These are phyloP conservation scores for Jacaranda mimosifolia DNA, from an alignment of 257 asterid species.

Conservation along the genomic window DNA sequence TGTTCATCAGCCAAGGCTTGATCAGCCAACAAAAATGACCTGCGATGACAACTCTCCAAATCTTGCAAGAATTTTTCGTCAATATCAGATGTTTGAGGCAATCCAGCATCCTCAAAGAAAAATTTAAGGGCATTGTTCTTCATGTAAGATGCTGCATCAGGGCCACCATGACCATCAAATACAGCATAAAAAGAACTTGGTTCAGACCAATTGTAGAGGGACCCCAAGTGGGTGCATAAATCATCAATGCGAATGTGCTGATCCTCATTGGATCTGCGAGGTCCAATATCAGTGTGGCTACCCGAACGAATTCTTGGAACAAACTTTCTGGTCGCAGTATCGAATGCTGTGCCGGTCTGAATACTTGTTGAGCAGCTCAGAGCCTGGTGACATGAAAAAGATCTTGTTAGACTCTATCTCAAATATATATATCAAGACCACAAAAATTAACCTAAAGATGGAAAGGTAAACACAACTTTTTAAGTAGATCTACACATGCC, in stretches of 20 bases:
- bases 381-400: conserved; percentile 55
- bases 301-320: conserved; percentile 74
- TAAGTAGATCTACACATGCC: neutral
- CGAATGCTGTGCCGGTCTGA: conserved; percentile 45
- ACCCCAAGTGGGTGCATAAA: conserved; percentile 65
- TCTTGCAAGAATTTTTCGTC: conserved; percentile 70
- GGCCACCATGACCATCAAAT: conserved; percentile 97
- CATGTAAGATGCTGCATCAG: conserved; percentile 78
- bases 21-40: conserved; percentile 75
- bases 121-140: conserved; percentile 70
- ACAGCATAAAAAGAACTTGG: conserved; percentile 87
- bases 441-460: neutral
- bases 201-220: conserved; percentile 67
- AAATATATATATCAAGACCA: neutral
- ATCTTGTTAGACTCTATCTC: conserved; percentile 2
- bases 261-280: conserved; percentile 85
- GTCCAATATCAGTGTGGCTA: conserved; percentile 87
- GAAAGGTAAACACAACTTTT: neutral
- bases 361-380: conserved; percentile 72
- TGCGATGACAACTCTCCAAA: conserved; percentile 60
- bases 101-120: conserved; percentile 74
- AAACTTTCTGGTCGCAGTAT: conserved; percentile 51
- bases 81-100: conserved; percentile 63
- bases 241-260: conserved; percentile 82
- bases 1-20: conserved; percentile 74